Base-by-base conservation (phyloP, 352 stramenopile species). In the Globisporangium middletonii region DNA sequence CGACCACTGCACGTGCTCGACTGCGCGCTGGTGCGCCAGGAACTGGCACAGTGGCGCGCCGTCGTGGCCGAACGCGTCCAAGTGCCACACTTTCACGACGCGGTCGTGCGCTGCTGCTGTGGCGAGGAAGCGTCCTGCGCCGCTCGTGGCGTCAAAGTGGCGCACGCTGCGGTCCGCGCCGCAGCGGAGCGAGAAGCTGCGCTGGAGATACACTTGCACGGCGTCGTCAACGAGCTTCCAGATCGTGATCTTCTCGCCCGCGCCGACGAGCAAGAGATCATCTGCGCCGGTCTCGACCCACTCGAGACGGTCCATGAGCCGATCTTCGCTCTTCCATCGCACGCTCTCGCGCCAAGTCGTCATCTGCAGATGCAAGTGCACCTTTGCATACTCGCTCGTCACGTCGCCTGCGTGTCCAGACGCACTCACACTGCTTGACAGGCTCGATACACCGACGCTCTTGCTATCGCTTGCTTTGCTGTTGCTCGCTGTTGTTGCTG, bases 191-290 rank as follows among this genome's bases (percentile, higher is more conserved):
- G 55, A 62, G 11, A 95, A 85, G 63, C 71, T 86, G 11, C 80
- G 74, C 60, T 93, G 84, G 35, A 90, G 59, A 62, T 92, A 92
- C 53, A 92, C 70, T 26, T 88, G 72, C 27, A 86, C 85, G 0
- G 79, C 75, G 53, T 95, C 85, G 46, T 93, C 75, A 12, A 92
- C 77, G 9, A 95, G 41, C 60, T 92, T 93, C 83, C 83, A 95
- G 44, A 90, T 75, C 19, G 78, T 85, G 45, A 95, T 56, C 57
- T 85, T 84, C 49, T 88, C 77, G 8, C 79, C 85, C 2, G 67
- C 78, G 33, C 77, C 85, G 12, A 86, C 51, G 41, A 93, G 60
- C n/a, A 86, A 66, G 15, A 93, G 70, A 42, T 92, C 53, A 47
- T 87, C 79, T 19, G 89, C 81, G 0, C 77, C 80, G 19, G 65